Evolutionary conservation across 495 filamentous ascomycete species (phyloP).

Genomic region (Endocarpon pusillum): DNA sequence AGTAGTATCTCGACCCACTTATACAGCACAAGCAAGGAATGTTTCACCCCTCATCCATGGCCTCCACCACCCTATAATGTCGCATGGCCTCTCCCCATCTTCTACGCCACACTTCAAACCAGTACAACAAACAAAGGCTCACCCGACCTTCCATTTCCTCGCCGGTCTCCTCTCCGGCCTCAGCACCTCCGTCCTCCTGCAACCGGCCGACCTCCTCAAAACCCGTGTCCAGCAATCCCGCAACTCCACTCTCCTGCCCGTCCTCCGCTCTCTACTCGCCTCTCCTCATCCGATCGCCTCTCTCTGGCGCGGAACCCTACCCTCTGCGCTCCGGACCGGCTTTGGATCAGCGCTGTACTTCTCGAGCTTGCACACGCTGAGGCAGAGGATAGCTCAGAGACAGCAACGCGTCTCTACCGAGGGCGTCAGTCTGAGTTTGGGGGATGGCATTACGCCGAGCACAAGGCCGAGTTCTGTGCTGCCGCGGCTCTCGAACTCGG

Average conservation of each 20-base stretch:
- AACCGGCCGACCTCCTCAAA: slow-evolving; percentile 93
- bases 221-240: slow-evolving; percentile 75
- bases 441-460: slow-evolving; percentile 10
- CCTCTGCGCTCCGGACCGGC: slow-evolving; percentile 81
- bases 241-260: slow-evolving; percentile 44
- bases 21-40: no score
- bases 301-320: slow-evolving; percentile 91
- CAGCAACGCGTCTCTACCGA: no score
- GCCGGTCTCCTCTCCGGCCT: slow-evolving; percentile 80
- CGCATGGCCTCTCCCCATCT: no score
- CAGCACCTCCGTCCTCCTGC: slow-evolving; percentile 72
- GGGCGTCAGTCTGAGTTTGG: no score
- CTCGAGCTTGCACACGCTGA: slow-evolving; percentile 66
- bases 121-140: slow-evolving; percentile 25
- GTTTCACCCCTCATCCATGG: no score
- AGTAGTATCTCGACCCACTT: no score
- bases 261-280: slow-evolving; percentile 49
- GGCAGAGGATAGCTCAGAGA: slow-evolving; percentile 43
- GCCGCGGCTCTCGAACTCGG: slow-evolving; percentile 67
- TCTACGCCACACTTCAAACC: no score
- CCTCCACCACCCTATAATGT: no score
- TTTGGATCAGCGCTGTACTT: slow-evolving; percentile 92
- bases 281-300: slow-evolving; percentile 44
- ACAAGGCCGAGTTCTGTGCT: slow-evolving; percentile 50
- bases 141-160: slow-evolving; percentile 56